Evolutionary conservation across 306 rosid genomes (phyloP).

Genomic region (Spatholobus suberectus): DNA sequence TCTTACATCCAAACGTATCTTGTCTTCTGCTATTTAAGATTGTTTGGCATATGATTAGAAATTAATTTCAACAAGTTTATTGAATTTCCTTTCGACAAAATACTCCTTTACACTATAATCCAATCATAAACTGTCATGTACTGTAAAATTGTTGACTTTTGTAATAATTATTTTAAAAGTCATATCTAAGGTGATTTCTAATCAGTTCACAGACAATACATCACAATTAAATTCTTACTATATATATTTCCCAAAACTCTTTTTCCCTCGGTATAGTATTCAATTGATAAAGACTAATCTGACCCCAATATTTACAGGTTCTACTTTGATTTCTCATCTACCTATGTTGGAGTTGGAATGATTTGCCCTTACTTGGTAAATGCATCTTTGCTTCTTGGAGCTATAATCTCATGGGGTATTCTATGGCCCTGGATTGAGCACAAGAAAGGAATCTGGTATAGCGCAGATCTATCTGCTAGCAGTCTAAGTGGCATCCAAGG

Average conservation of each 20-base stretch:
- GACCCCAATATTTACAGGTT: slow-evolving; percentile 47
- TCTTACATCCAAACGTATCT: neutral
- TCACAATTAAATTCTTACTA: no score
- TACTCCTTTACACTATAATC: neutral
- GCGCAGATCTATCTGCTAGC: slow-evolving; percentile 44
- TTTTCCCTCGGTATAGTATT: neutral
- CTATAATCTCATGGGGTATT: slow-evolving; percentile 73
- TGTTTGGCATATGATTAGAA: neutral
- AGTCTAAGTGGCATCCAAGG: slow-evolving; percentile 82
- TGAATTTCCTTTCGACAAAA: neutral
- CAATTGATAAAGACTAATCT: neutral
- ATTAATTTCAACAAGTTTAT: neutral
- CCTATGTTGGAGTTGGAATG: slow-evolving; percentile 83
- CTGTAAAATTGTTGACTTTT: neutral
- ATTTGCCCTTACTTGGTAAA: slow-evolving; percentile 75
- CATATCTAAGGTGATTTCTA: no score
- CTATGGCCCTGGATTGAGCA: slow-evolving; percentile 74
- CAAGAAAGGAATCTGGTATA: slow-evolving; percentile 72
- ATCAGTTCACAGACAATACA: no score
- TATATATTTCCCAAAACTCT: neutral
- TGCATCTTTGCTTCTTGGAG: slow-evolving; percentile 67
- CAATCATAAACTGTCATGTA: neutral
- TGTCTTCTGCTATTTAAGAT: neutral
- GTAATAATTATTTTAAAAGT: neutral
- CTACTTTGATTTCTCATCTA: slow-evolving; percentile 77